Evolutionary conservation across 1,284 basidiomycete species (phyloP).

Genomic region (Hypsizygus ulmarius): DNA sequence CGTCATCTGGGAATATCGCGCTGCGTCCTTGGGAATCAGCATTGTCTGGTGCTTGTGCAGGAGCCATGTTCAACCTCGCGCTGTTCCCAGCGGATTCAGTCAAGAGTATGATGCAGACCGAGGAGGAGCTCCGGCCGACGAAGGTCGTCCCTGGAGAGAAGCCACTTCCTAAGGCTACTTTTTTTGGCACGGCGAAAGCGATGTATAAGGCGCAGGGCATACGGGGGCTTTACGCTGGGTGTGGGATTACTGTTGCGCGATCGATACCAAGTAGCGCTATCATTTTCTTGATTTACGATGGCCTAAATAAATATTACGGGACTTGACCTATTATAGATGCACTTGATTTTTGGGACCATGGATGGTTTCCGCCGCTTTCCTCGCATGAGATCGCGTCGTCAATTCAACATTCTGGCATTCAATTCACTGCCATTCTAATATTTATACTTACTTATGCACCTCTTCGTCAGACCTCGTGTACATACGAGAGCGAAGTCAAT

Average conservation of each 20-base stretch:
- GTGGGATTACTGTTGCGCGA: constrained; percentile 87
- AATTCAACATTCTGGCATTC: no score
- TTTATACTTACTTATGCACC: no score
- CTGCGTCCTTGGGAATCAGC: constrained; percentile 82
- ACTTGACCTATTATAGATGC: constrained; percentile 20
- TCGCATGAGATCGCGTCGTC: no score
- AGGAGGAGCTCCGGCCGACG: constrained; percentile 77
- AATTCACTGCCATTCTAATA: no score
- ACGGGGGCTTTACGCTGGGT: constrained; percentile 90
- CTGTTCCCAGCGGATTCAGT: constrained; percentile 93
- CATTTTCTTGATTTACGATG: constrained; percentile 90
- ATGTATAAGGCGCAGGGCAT: constrained; percentile 82
- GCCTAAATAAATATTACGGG: constrained; percentile 59
- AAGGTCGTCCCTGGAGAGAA: constrained; percentile 23
- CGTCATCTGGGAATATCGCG: constrained; percentile 29
- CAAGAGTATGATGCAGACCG: constrained; percentile 95
- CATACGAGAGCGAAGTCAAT: no score
- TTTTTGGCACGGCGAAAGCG: constrained; percentile 67
- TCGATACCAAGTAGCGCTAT: constrained; percentile 89
- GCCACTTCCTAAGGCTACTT: constrained; percentile 43
- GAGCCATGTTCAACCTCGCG: constrained; percentile 82
- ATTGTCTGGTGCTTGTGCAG: constrained; percentile 82
- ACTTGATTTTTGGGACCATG: neutral
- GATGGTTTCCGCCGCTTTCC: neutral
- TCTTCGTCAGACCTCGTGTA: no score